Percentiles rank a stretch among this genome's conserved stretches.
These are phyloP conservation scores for Ramalina peruviana DNA, from an alignment of 495 filamentous ascomycete genomes.

Conservation along the genomic window DNA sequence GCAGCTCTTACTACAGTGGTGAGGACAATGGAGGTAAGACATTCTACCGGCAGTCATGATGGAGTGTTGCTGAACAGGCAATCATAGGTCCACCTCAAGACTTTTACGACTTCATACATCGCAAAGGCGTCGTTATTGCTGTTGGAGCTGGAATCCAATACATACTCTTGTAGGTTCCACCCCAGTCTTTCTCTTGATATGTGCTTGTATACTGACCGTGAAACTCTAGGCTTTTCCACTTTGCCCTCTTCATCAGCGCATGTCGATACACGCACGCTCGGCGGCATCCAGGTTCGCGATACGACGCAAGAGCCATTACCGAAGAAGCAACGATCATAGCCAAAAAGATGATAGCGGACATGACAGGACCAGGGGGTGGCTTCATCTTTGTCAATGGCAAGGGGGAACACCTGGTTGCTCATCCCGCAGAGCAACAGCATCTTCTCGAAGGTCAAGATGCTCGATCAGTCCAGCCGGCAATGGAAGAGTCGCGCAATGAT, in stretches of 20 bases:
- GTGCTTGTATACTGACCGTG: no score
- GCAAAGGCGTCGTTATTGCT: neutral
- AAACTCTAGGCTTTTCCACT: constrained; percentile 14
- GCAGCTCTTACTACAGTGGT: neutral
- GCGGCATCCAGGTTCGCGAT: neutral
- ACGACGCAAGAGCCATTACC: neutral
- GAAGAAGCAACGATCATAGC: neutral
- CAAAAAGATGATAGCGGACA: neutral
- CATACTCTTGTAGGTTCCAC: neutral
- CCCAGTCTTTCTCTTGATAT: constrained; percentile 5
- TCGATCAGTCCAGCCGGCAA: no score
- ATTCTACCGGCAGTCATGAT: neutral
- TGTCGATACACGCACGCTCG: constrained; percentile 21
- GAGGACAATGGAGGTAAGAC: neutral
- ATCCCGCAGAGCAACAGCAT: no score
- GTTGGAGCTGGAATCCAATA: neutral
- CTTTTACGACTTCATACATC: neutral
- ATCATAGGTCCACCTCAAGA: neutral
- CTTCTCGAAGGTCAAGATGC: no score
- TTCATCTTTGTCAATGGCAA: neutral
- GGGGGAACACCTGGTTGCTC: no score
- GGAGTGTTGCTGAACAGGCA: no score
- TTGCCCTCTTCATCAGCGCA: constrained; percentile 23
- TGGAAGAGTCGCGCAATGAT: no score
- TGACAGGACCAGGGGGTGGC: neutral